phyloP scores from a whole-genome alignment of 2,329 filamentous ascomycete genomes.

The Fusarium sp. region DNA sequence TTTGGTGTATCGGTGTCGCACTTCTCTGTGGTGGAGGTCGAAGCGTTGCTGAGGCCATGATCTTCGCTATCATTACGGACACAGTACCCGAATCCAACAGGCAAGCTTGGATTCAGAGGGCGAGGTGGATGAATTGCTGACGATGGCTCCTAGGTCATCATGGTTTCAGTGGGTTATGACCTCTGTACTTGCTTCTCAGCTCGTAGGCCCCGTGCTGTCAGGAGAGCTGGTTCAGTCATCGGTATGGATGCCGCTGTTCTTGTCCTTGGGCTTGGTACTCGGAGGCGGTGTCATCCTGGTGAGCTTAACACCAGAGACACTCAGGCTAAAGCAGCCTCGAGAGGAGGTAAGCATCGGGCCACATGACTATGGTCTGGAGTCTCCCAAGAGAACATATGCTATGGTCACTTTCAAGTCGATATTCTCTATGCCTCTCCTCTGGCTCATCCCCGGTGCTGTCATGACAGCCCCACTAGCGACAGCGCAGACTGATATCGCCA shows the following conservation, averaged over 20 bases:
- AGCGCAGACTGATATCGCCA: conserved; percentile 34
- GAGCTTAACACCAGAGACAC: conserved; percentile 36
- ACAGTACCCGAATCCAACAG: conserved; percentile 19
- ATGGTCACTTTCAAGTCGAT: conserved; percentile 18
- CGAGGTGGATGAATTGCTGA: background rate
- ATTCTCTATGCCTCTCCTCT: conserved; percentile 31
- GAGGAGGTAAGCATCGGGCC: background rate
- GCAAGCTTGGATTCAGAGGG: background rate
- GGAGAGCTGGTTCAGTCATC: conserved; percentile 21
- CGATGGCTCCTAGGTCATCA: conserved; percentile 16
- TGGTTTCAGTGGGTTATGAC: conserved; percentile 41
- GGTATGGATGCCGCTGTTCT: conserved; percentile 35
- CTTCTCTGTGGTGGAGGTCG: conserved; percentile 41
- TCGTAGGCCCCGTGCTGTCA: conserved; percentile 34
- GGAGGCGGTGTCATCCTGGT: conserved; percentile 26
- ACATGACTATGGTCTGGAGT: background rate
- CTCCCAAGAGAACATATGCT: background rate
- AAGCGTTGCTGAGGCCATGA: conserved; percentile 41
- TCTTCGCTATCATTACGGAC: conserved; percentile 42
- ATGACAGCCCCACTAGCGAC: conserved; percentile 36
- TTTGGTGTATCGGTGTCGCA: conserved; percentile 37
- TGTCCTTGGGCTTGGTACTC: conserved; percentile 31
- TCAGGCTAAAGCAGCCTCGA: background rate
- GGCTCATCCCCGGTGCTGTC: conserved; percentile 38
- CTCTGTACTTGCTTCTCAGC: conserved; percentile 33